Evolutionary conservation across 1,139 yeast genomes (phyloP).

Genomic region (Pichia sp.): DNA sequence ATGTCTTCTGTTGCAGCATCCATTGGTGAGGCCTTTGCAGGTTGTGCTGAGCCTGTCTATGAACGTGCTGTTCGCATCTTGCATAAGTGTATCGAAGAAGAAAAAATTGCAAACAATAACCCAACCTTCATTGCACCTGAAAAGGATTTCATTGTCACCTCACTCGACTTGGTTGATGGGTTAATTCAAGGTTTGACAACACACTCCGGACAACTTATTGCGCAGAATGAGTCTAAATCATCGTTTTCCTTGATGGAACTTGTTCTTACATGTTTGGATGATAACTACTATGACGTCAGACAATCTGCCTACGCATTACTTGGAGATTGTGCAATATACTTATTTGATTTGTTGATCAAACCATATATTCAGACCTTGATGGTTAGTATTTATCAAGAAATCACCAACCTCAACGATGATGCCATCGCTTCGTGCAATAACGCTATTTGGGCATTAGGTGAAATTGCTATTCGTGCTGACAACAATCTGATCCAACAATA

Average conservation of each 20-base stretch:
- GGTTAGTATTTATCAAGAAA: conserved; percentile 63
- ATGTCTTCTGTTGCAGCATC: conserved; percentile 88
- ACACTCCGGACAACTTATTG: conserved; percentile 57
- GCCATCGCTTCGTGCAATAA: conserved; percentile 73
- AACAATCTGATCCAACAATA: conserved; percentile 54
- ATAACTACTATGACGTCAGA: conserved; percentile 77
- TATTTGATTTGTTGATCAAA: conserved; percentile 49
- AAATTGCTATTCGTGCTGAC: conserved; percentile 61
- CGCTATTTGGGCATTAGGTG: conserved; percentile 93
- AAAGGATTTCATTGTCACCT: conserved; percentile 83
- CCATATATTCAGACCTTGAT: conserved; percentile 59
- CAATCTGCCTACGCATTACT: conserved; percentile 87
- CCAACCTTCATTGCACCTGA: conserved; percentile 77
- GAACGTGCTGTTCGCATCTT: conserved; percentile 71
- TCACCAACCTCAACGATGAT: conserved; percentile 44
- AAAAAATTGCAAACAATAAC: conserved; percentile 60
- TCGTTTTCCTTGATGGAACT: conserved; percentile 53
- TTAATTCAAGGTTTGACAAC: conserved; percentile 80
- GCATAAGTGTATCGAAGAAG: conserved; percentile 61
- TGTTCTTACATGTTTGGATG: conserved; percentile 68
- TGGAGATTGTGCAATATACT: conserved; percentile 76
- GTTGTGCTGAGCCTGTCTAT: conserved; percentile 88
- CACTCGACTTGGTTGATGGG: conserved; percentile 88
- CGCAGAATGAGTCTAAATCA: conserved; percentile 28
- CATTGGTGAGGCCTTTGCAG: conserved; percentile 77